These are phyloP conservation scores for Ceratocystis eucalypticola DNA, from an alignment of 2,329 filamentous ascomycete genomes.

Conservation along the genomic window DNA sequence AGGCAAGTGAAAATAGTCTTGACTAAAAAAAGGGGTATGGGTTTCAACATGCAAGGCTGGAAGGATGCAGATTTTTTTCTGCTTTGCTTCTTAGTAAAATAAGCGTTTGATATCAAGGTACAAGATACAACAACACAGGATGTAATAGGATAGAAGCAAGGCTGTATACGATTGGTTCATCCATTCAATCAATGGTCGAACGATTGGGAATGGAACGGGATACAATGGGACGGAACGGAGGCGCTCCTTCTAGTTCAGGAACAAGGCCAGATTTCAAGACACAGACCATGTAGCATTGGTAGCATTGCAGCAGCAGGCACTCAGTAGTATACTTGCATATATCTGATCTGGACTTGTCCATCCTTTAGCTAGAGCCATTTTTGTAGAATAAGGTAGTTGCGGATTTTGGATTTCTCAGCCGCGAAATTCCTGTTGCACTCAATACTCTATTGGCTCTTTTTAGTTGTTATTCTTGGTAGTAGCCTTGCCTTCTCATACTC, in stretches of 20 bases:
- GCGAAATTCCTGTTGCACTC: slow-evolving; percentile 12
- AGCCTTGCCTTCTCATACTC: neutral
- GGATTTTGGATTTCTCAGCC: neutral
- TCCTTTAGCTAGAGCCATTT: slow-evolving; percentile 7
- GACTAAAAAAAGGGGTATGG: slow-evolving; percentile 5
- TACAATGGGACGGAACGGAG: neutral
- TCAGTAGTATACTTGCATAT: neutral
- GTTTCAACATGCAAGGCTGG: neutral
- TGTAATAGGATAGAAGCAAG: neutral
- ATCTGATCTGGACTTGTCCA: neutral
- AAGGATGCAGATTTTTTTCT: slow-evolving; percentile 2
- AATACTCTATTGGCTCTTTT: slow-evolving; percentile 5
- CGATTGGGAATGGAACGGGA: neutral
- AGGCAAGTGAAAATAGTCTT: neutral
- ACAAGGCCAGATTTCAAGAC: slow-evolving; percentile 3
- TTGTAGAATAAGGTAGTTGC: neutral
- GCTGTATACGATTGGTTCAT: no score
- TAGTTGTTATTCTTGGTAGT: neutral
- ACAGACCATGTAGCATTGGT: neutral
- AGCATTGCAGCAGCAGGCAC: slow-evolving; percentile 3
- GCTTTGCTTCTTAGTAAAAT: neutral
- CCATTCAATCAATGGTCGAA: no score
- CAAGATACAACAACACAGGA: neutral
- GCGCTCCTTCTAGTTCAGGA: neutral
- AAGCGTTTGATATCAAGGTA: neutral